Conservation (phyloP, 495 filamentous ascomycete genomes). For the Glutinoglossum americanum region DNA sequence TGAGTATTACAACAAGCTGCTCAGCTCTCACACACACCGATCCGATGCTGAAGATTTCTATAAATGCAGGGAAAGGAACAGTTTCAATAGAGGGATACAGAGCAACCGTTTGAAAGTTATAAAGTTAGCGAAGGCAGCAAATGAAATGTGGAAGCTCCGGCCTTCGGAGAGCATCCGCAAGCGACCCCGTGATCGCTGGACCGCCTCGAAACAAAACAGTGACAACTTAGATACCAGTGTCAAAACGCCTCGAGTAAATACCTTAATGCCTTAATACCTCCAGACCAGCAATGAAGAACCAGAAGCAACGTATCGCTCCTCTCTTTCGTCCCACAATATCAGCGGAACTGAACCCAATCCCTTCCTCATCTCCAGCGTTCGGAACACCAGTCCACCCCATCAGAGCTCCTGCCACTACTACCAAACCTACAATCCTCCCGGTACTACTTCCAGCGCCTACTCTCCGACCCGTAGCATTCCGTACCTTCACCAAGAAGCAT, state of each 20-base stretch:
- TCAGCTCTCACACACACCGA: too few species aligned
- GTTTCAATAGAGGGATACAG: too few species aligned
- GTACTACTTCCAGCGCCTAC: slow-evolving; percentile 74
- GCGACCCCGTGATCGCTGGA: too few species aligned
- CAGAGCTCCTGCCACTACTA: slow-evolving; percentile 18
- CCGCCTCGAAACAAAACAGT: too few species aligned
- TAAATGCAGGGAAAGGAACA: too few species aligned
- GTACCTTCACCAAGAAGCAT: slow-evolving; percentile 94
- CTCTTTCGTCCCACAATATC: slow-evolving; percentile 10
- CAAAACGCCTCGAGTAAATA: too few species aligned
- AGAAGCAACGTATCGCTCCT: not conserved
- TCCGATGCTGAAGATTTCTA: too few species aligned
- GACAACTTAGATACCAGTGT: too few species aligned
- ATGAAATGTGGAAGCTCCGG: too few species aligned
- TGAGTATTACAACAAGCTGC: not conserved
- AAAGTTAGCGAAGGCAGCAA: too few species aligned
- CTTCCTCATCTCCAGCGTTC: slow-evolving; percentile 79
- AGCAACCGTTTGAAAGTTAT: too few species aligned
- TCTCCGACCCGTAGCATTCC: slow-evolving; percentile 77
- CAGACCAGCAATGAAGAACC: not conserved
- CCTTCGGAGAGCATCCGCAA: too few species aligned
- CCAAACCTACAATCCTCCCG: slow-evolving; percentile 60
- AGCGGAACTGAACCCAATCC: slow-evolving; percentile 31
- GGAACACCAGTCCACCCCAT: slow-evolving; percentile 62
- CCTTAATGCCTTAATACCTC: not conserved